Conservation (phyloP, 352 stramenopile species). For the Phytophthora ohioensis region DNA sequence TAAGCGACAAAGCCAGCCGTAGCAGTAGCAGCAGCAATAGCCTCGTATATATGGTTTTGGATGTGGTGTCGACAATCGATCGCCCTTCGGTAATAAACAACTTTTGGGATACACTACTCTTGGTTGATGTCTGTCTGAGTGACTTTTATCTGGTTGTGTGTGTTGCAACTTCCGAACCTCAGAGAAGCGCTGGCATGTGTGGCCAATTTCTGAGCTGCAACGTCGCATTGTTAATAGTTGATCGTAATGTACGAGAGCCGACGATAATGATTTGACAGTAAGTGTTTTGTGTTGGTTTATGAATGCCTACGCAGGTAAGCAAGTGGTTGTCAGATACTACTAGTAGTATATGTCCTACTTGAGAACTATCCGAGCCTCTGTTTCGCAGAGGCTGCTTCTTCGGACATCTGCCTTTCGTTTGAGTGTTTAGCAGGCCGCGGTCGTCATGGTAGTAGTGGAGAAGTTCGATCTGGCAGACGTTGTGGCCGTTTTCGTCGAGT, state of each 20-base stretch:
- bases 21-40: neutral
- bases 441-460: neutral
- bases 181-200: too few species aligned
- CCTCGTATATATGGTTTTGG: slow-evolving; percentile 8
- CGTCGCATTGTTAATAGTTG: too few species aligned
- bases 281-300: too few species aligned
- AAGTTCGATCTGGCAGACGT: neutral
- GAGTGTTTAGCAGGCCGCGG: neutral
- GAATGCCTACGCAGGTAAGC: too few species aligned
- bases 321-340: too few species aligned
- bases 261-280: too few species aligned
- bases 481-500: neutral
- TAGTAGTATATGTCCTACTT: too few species aligned
- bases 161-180: too few species aligned
- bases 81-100: neutral
- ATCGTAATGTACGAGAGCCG: too few species aligned
- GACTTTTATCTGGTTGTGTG: too few species aligned
- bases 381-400: neutral
- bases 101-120: neutral
- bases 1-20: neutral
- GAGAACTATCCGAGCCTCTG: neutral
- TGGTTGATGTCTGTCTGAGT: neutral
- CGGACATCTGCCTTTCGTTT: neutral
- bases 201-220: too few species aligned
- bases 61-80: neutral